Percentiles rank a stretch among this genome's conserved stretches.
Evolutionary conservation across 495 filamentous ascomycete genomes (phyloP).

Genomic region (Physcia stellaris): DNA sequence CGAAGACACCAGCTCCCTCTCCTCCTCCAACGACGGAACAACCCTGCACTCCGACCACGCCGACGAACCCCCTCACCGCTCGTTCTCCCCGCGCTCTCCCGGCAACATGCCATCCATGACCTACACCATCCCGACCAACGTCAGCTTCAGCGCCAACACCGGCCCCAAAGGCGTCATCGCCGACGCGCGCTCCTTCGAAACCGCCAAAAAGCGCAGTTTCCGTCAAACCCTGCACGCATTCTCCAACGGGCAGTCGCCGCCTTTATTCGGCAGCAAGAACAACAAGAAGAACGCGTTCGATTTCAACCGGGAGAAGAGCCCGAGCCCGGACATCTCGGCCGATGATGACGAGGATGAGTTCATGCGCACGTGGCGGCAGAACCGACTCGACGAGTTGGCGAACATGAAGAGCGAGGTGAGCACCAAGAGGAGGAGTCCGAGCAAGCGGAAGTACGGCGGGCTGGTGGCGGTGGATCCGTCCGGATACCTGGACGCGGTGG

Average conservation of each 20-base stretch:
- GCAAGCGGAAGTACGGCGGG: slow-evolving; percentile 59
- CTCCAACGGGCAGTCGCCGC: slow-evolving; percentile 17
- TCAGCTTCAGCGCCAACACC: slow-evolving; percentile 69
- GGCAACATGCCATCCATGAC: slow-evolving; percentile 30
- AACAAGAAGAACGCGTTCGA: slow-evolving; percentile 29
- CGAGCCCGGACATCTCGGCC: slow-evolving; percentile 22
- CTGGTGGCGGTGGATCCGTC: slow-evolving; percentile 76
- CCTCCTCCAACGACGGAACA: slow-evolving; percentile 24
- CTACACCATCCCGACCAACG: slow-evolving; percentile 39
- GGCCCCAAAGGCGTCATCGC: slow-evolving; percentile 98
- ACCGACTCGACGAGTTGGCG: slow-evolving; percentile 64
- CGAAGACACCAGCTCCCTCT: slow-evolving; percentile 33
- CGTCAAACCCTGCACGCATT: slow-evolving; percentile 31
- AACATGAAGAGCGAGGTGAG: slow-evolving; percentile 32
- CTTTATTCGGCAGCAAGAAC: slow-evolving; percentile 11
- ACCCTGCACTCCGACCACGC: slow-evolving; percentile 39
- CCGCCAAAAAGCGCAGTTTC: slow-evolving; percentile 55
- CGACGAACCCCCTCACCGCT: slow-evolving; percentile 41
- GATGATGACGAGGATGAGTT: slow-evolving; percentile 71
- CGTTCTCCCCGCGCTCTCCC: slow-evolving; percentile 27
- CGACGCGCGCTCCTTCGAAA: slow-evolving; percentile 82
- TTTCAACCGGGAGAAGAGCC: slow-evolving; percentile 21
- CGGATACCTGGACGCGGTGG: slow-evolving; percentile 89
- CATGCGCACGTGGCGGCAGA: slow-evolving; percentile 67
- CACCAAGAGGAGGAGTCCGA: slow-evolving; percentile 47